phyloP scores from a whole-genome alignment of 805 yeast species.

The Clavispora carvajalis region DNA sequence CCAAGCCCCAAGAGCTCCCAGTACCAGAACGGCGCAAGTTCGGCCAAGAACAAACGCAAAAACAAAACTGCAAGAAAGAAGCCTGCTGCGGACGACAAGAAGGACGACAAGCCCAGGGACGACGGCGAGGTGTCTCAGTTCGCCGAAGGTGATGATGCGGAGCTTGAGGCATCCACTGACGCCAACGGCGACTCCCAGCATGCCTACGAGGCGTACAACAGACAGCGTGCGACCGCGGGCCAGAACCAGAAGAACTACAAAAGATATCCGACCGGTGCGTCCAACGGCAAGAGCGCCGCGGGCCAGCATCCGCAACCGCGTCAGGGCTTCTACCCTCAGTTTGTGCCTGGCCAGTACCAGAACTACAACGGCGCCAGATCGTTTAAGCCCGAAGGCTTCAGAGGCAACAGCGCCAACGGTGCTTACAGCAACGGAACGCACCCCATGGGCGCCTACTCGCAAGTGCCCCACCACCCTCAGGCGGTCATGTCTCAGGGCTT shows the following conservation, averaged over 20 bases:
- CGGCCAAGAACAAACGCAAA: slow-evolving; percentile 24
- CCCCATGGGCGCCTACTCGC: slow-evolving; percentile 15
- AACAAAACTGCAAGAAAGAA: slow-evolving; percentile 17
- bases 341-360: slow-evolving; percentile 24
- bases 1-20: slow-evolving; percentile 31
- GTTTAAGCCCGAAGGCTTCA: slow-evolving; percentile 16
- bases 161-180: slow-evolving; percentile 2
- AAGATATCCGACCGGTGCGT: slow-evolving; percentile 18
- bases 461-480: slow-evolving; percentile 19
- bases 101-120: slow-evolving; percentile 9
- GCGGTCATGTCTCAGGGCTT: slow-evolving; percentile 15
- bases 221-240: neutral
- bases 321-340: slow-evolving; percentile 25
- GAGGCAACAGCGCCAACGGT: slow-evolving; percentile 14
- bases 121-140: slow-evolving; percentile 2
- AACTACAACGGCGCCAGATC: slow-evolving; percentile 24
- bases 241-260: slow-evolving; percentile 21
- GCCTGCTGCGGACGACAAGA: slow-evolving; percentile 7
- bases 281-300: slow-evolving; percentile 15
- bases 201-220: slow-evolving; percentile 7
- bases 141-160: slow-evolving; percentile 3
- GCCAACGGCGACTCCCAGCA: slow-evolving; percentile 7
- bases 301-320: slow-evolving; percentile 13
- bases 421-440: slow-evolving; percentile 15
- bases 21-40: slow-evolving; percentile 12